A percentile compares a stretch with the other conserved stretches of the same genome.
Conservation (phyloP, 192 early-diverging fungal species). For the Backusella circina region DNA sequence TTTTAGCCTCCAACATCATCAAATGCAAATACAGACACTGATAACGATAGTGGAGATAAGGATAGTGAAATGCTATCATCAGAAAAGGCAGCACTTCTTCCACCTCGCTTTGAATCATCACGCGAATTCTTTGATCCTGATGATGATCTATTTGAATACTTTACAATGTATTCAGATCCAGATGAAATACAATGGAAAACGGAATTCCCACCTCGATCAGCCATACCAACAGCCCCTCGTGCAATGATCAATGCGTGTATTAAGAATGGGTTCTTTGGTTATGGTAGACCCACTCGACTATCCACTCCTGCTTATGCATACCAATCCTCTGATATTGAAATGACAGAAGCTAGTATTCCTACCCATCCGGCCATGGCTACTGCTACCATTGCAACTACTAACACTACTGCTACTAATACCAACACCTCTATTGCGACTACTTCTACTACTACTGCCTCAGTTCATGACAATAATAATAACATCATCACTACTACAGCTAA, state of each 20-base stretch:
- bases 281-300: neutral
- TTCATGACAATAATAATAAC: neutral
- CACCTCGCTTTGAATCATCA: constrained; percentile 14
- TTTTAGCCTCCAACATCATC: neutral
- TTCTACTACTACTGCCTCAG: too few species aligned
- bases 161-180: constrained; percentile 2
- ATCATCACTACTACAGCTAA: neutral
- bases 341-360: neutral
- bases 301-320: neutral
- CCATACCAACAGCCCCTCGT: constrained; percentile 27
- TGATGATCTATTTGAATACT: constrained; percentile 29
- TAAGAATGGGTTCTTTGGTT: neutral
- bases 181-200: constrained; percentile 17
- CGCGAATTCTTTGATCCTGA: constrained; percentile 32
- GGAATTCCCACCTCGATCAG: constrained; percentile 9
- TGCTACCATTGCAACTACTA: neutral
- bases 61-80: neutral
- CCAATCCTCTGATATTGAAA: neutral
- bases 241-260: constrained; percentile 18
- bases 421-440: too few species aligned
- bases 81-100: neutral
- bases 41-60: neutral
- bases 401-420: neutral
- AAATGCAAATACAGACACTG: neutral
- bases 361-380: neutral